Base-by-base conservation (phyloP, 768 basidiomycete species). In the Lepiota subincarnata region DNA sequence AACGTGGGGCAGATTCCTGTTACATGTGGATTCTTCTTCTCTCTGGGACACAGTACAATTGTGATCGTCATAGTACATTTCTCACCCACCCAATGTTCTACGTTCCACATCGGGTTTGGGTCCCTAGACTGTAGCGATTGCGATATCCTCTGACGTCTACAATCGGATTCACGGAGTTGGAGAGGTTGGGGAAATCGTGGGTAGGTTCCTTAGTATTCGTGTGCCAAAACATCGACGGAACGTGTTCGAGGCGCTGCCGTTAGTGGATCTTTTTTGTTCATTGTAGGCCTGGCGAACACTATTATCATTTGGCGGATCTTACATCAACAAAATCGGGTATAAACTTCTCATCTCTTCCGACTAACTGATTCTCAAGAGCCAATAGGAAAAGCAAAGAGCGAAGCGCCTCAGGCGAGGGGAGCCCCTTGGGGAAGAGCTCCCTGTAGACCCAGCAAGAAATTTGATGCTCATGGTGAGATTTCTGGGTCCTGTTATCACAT, bases 1-100 rank as follows among this genome's bases (percentile, higher is more conserved):
- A 80, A 75, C 55, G 70, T 85, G 26, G 89, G 87, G 0, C 86
- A 87, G 60, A 73, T 89, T 8, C 83, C 91, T 2, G 84, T 93
- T 38, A 93, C 92, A 0, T 92, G 91, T 55, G 93, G 93, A 2
- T 67, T 95, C 11, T 95, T 84, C 72, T 96, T 96, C 72, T 92
- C 89, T 3, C 77, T 95, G 1, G 93, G 92, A 0, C 93, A 96
- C 60, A 93, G 91, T 55, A 91, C 89, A 0, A 92, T 95, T 58
- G 92, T 94, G 3, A 79, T 95, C 22, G 78, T 77, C 2, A 89
- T 94, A 54, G 89, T 87, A 58, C 59, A 80, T 66, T n/a, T 18
- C 10, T 31, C n/a, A 2, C 18, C 8, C 13, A 13, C 28, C 8
- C 1, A 41, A 40, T 14, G 16, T n/a, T 16, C 10, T 20, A 18